Evolutionary conservation across 192 early-diverging fungal genomes (phyloP).

Genomic region (Glomus cerebriforme): DNA sequence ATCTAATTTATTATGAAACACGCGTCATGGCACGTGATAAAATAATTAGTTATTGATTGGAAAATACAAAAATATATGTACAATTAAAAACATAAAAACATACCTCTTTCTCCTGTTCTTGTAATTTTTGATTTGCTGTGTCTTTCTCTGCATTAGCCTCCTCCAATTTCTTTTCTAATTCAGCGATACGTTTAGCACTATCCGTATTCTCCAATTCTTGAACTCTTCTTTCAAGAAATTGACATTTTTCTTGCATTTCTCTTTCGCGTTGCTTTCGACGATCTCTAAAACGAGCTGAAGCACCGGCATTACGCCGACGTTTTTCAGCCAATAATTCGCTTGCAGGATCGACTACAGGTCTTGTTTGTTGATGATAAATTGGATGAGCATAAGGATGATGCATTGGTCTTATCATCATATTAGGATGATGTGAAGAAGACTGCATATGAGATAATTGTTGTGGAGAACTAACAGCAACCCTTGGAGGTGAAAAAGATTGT

Average conservation of each 20-base stretch:
- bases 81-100: not conserved
- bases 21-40: not conserved
- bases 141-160: conserved; percentile 23
- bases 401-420: conserved; percentile 9
- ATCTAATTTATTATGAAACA: not conserved
- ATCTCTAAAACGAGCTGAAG: conserved; percentile 65
- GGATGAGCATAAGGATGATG: conserved; percentile 27
- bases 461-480: not conserved
- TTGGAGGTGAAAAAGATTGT: not conserved
- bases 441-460: not conserved
- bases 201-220: conserved; percentile 40
- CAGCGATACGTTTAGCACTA: conserved; percentile 21
- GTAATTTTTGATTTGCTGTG: not conserved
- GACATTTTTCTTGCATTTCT: conserved; percentile 56
- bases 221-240: conserved; percentile 47
- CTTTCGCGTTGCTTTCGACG: conserved; percentile 66
- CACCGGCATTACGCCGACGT: conserved; percentile 62
- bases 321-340: conserved; percentile 61
- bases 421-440: too few species aligned
- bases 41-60: not conserved
- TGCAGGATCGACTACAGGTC: conserved; percentile 28
- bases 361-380: not conserved
- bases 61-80: not conserved
- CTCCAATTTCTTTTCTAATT: conserved; percentile 33
- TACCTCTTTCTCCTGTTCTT: conserved; percentile 33